These are phyloP conservation scores for Plantago major DNA, from an alignment of 257 asterid species.

Conservation along the genomic window DNA sequence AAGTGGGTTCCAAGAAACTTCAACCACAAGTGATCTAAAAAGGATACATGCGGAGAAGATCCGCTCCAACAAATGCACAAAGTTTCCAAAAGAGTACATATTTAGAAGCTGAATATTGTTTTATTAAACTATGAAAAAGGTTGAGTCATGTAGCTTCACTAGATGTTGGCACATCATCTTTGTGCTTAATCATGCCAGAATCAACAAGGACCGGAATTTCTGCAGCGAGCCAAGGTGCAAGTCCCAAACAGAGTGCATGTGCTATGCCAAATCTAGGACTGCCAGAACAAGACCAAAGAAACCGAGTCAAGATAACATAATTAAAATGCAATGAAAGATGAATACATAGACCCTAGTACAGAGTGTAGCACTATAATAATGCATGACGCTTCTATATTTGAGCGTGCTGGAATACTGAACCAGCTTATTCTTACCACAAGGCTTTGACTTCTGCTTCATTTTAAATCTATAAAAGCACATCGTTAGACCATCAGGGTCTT, in stretches of 20 bases:
- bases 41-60: neutral
- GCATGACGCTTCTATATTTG: neutral
- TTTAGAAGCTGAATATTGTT: constrained; percentile 14
- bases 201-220: constrained; percentile 89
- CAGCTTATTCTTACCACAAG: neutral
- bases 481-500: no score
- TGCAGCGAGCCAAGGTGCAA: constrained; percentile 96
- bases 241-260: constrained; percentile 90
- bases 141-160: constrained; percentile 36
- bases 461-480: neutral
- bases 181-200: constrained; percentile 94
- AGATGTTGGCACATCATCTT: constrained; percentile 69
- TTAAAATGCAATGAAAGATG: neutral
- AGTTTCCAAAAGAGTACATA: neutral
- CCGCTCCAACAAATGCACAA: constrained; percentile 3
- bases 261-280: constrained; percentile 96
- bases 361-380: neutral
- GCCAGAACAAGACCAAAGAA: constrained; percentile 10
- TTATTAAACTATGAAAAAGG: constrained; percentile 13
- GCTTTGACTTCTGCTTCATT: neutral
- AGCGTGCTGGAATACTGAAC: no score
- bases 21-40: neutral
- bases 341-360: neutral
- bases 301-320: neutral
- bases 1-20: constrained; percentile 1